Percentiles rank a stretch among this genome's conserved stretches.
phyloP scores from a whole-genome alignment of 768 basidiomycete species.

The Mycena alexandri region DNA sequence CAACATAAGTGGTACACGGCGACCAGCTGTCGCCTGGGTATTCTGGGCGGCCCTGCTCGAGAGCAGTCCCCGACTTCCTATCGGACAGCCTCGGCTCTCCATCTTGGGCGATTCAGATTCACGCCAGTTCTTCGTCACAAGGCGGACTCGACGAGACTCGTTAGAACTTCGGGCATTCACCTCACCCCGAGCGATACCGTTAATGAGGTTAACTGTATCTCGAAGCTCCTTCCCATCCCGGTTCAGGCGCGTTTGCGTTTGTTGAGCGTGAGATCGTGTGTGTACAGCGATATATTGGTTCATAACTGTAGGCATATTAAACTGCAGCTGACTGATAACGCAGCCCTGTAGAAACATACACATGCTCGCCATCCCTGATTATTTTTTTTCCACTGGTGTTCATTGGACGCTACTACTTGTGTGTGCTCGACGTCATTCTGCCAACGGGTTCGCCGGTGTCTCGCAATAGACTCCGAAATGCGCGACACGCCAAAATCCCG shows the following conservation, averaged over 20 bases:
- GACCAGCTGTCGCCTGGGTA: neutral
- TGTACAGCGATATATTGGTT: neutral
- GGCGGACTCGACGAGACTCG: constrained; percentile 9
- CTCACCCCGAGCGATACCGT: neutral
- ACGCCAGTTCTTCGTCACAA: neutral
- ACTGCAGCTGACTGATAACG: neutral
- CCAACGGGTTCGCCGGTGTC: neutral
- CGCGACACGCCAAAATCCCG: constrained; percentile 11
- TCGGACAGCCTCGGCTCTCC: neutral
- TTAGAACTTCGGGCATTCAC: constrained; percentile 17
- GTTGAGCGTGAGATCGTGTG: constrained; percentile 1
- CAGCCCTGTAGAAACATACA: neutral
- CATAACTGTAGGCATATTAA: neutral
- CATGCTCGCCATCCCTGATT: neutral
- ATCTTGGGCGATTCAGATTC: neutral
- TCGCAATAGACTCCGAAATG: neutral
- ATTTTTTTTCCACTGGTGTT: neutral
- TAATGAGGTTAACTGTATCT: constrained; percentile 6
- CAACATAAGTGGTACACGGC: constrained; percentile 8
- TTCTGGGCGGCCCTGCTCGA: neutral
- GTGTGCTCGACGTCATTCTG: neutral
- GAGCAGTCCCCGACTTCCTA: neutral
- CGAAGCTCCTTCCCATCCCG: neutral
- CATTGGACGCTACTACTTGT: neutral
- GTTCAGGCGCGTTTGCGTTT: neutral